Evolutionary conservation across 2,329 filamentous ascomycete genomes (phyloP), one percentile per base, ranked within the genome.

Genomic region (Calonectria naviculata): DNA sequence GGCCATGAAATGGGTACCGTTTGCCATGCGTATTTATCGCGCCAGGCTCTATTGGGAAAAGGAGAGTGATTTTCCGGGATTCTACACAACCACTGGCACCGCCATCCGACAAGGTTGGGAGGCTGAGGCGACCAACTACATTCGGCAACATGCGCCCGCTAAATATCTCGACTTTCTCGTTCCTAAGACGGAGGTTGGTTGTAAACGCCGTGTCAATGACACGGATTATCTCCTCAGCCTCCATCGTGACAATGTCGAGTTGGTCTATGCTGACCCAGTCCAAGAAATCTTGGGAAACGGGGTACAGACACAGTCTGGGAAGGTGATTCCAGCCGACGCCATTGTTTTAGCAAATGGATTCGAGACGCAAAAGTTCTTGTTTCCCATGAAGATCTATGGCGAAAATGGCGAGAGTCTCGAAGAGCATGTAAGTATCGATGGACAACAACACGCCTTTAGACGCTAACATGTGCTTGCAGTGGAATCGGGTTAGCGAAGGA

Each of bases 281-380:
- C 10, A 73, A 0, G 52, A 54, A 9, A 65, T 80, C 2, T 66
- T 75, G 8, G 7, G 52, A 5, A 49, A 54, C 9, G 74, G 76
- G 0, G 68, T 78, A 1, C 69, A 74, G 0, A 78, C 76, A 4
- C 36, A 42, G 3, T 77, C 75, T 0, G 75, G 78, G 1, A 69
- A 67, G n/a, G 17, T 73, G 2, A 44, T 79, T 80, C 5, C 61
- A 1, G 77, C 78, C 0, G 77, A 81, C 68, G 79, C 75, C 4
- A 86, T 89, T 65, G 77, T 89, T 10, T 81, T 88, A 3, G 87
- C 87, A 0, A 87, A 84, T 34, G 87, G 87, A 0, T 89, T 88
- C 56, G 81, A 85, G 52, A 87, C 87, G 1, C 83, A 85, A 62
- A 84, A 84, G 61, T 83, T 86, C 67, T 74, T 89, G 5, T 84